Conservation (phyloP, 2,329 filamentous ascomycete species). For the Monosporascus cannonballus region DNA sequence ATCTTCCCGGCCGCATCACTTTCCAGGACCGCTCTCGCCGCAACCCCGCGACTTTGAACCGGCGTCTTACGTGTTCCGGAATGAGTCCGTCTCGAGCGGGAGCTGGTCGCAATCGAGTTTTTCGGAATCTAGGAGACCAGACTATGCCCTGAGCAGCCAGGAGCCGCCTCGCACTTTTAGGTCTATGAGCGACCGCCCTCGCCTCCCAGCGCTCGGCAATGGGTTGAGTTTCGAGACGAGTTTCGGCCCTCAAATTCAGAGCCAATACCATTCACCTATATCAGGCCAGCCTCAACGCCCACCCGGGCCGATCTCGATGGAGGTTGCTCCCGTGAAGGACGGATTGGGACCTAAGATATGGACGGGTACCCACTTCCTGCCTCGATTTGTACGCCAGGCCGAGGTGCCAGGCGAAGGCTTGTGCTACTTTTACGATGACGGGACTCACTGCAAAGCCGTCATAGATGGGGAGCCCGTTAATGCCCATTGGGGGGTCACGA, state of each 20-base stretch:
- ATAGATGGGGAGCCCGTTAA: constrained; percentile 86
- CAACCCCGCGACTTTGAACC: constrained; percentile 34
- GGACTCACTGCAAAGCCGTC: constrained; percentile 71
- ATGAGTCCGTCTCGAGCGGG: constrained; percentile 22
- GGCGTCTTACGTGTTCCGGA: constrained; percentile 14
- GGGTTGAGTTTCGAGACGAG: constrained; percentile 17
- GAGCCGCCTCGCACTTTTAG: constrained; percentile 30
- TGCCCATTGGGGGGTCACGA: constrained; percentile 88
- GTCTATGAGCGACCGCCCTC: constrained; percentile 17
- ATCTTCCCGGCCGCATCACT: constrained; percentile 26
- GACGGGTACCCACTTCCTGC: constrained; percentile 61
- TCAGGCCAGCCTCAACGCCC: constrained; percentile 24
- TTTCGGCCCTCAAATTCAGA: constrained; percentile 18
- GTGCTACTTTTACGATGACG: constrained; percentile 84
- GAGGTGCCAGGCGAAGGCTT: constrained; percentile 72
- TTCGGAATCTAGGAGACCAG: constrained; percentile 34
- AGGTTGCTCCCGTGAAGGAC: constrained; percentile 48
- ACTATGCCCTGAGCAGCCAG: constrained; percentile 40
- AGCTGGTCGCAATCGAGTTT: constrained; percentile 35
- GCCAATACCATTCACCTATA: constrained; percentile 15
- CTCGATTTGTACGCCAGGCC: constrained; percentile 56
- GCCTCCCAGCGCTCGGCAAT: constrained; percentile 19
- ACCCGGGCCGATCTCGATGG: constrained; percentile 28
- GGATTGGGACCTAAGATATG: constrained; percentile 62
- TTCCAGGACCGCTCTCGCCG: constrained; percentile 39